Percentiles rank a stretch among this genome's conserved stretches.
These are phyloP conservation scores for Irpex rosettiformis DNA, from an alignment of 1,284 basidiomycete genomes.

Conservation along the genomic window DNA sequence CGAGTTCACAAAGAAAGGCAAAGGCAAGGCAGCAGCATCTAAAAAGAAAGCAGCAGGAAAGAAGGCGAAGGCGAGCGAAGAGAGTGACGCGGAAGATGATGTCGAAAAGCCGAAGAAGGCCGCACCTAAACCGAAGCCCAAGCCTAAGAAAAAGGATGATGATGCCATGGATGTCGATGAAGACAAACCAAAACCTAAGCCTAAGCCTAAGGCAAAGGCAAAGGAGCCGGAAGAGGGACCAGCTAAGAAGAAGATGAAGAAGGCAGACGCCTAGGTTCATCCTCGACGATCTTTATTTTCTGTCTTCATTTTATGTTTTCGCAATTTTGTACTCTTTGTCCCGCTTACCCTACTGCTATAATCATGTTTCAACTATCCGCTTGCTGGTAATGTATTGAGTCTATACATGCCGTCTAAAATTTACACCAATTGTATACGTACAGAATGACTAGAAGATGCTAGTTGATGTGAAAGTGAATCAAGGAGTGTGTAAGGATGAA, in stretches of 20 bases:
- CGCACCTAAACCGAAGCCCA: slow-evolving; percentile 34
- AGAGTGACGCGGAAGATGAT: slow-evolving; percentile 26
- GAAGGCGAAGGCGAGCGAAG: slow-evolving; percentile 27
- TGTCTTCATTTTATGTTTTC: too few relatives aligned
- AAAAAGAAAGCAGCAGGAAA: slow-evolving; percentile 35
- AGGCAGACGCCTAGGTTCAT: slow-evolving; percentile 23
- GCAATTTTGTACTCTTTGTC: too few relatives aligned
- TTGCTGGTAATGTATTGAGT: slow-evolving; percentile 1
- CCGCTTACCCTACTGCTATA: too few relatives aligned
- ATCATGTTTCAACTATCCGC: background rate
- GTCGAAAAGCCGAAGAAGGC: slow-evolving; percentile 37
- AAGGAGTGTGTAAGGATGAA: slow-evolving; percentile 1
- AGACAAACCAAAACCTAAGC: slow-evolving; percentile 43
- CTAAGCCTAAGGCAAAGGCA: slow-evolving; percentile 38
- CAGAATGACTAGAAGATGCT: background rate
- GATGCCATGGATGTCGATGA: slow-evolving; percentile 29
- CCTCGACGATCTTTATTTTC: slow-evolving; percentile 2
- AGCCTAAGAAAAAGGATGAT: slow-evolving; percentile 43
- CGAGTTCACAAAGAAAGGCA: slow-evolving; percentile 50
- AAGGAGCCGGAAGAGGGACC: slow-evolving; percentile 52
- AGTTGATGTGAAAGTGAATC: background rate
- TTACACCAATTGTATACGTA: slow-evolving; percentile 2
- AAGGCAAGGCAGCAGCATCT: slow-evolving; percentile 36
- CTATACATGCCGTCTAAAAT: background rate
- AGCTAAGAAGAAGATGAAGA: slow-evolving; percentile 70